A percentile compares a stretch with the other conserved stretches of the same genome.
Evolutionary conservation across 83 land plant genomes (phyloP).

Genomic region (Picea engelmannii): DNA sequence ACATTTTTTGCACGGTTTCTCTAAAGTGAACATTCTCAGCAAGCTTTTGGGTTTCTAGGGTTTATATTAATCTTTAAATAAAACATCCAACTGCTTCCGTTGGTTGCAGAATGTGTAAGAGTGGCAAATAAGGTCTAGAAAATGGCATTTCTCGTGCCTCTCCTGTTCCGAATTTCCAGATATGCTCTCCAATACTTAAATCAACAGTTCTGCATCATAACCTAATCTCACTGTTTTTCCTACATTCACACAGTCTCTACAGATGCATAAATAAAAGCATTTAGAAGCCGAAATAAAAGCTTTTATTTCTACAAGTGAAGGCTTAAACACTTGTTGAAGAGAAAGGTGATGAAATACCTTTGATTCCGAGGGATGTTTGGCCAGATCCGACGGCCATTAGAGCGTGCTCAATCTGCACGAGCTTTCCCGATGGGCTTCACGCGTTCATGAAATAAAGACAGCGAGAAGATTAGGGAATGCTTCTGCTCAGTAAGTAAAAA

Average conservation of each 20-base stretch:
- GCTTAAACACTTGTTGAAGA: background rate
- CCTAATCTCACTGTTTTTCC: no score
- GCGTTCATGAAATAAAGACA: background rate
- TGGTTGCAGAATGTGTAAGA: background rate
- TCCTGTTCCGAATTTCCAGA: background rate
- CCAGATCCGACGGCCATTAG: slow-evolving; percentile 97
- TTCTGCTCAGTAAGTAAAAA: background rate
- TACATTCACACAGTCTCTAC: no score
- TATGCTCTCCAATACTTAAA: background rate
- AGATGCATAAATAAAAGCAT: background rate
- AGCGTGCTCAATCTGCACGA: slow-evolving; percentile 99
- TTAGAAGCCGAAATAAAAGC: background rate
- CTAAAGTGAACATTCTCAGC: background rate
- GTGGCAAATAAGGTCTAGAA: background rate
- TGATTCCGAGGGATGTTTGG: slow-evolving; percentile 97
- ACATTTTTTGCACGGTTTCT: background rate
- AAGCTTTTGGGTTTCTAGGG: background rate
- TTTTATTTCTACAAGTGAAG: background rate
- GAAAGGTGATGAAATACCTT: slow-evolving; percentile 52
- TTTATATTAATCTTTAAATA: background rate
- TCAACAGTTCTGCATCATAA: no score
- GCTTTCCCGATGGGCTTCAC: slow-evolving; percentile 94
- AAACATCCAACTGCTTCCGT: background rate
- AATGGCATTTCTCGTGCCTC: background rate
- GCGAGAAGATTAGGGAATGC: background rate